phyloP scores from a whole-genome alignment of 1,139 yeast genomes.

The Saccharomyces hybrid region DNA sequence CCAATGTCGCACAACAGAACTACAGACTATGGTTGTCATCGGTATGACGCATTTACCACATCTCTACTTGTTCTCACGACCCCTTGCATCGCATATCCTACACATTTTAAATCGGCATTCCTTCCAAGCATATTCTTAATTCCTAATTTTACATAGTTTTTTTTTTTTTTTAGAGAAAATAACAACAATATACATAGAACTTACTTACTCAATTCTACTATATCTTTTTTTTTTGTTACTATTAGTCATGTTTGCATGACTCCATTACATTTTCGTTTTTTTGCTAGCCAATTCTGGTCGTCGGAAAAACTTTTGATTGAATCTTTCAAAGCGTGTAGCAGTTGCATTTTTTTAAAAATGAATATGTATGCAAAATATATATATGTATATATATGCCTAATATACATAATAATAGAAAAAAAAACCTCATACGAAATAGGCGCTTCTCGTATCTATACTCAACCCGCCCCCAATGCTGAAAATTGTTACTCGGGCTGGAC shows the following conservation, averaged over 20 bases:
- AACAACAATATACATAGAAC: not conserved
- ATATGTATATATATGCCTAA: not conserved
- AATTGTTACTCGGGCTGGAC: not conserved
- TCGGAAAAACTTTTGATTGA: constrained; percentile 1
- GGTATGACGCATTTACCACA: constrained; percentile 4
- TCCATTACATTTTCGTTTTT: not conserved
- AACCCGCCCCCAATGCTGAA: not conserved
- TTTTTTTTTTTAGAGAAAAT: not conserved
- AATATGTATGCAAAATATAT: not conserved
- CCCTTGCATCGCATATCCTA: constrained; percentile 1
- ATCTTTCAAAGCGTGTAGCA: not conserved
- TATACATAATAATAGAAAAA: not conserved
- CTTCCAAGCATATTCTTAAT: not conserved
- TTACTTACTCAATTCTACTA: not conserved
- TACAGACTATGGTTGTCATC: constrained; percentile 24
- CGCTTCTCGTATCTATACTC: not conserved
- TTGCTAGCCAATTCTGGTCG: not conserved
- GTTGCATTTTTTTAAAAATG: not conserved
- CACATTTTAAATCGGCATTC: not conserved
- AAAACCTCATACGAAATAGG: not conserved
- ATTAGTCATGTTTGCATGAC: constrained; percentile 1
- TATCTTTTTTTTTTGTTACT: not conserved
- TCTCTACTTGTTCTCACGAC: not conserved
- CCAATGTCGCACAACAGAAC: constrained; percentile 26
- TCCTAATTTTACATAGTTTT: not conserved